Base-by-base conservation (phyloP, 1,284 basidiomycete species). In the Ceratobasidium sp. region DNA sequence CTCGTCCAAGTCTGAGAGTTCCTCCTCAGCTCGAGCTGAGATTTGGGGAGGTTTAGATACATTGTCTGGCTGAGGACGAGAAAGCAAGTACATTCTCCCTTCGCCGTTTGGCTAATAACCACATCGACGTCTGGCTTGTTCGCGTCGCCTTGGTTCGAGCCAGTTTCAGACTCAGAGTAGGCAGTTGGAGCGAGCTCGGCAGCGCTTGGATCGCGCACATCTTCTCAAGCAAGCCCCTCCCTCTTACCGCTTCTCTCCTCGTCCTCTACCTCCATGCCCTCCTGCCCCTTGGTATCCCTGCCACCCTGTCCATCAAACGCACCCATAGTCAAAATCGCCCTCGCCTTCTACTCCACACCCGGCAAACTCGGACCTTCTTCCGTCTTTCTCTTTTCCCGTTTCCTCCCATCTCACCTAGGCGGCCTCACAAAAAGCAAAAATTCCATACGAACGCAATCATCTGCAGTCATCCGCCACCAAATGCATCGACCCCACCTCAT, bases 301-400 rank as follows among this genome's bases (percentile, higher is more conserved):
- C n/a, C n/a, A 85, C 94, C 93, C 81, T 94, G 93, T 1, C 89
- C 87, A 66, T 95, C 87, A 84, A 92, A 96, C 68, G 87, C 90
- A 85, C 91, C 97, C 91, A 96, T 97, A 90, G 90, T 94, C 87
- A 90, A 93, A 83, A 91, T 94, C 80, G 90, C 92, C 77, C 89
- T 89, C 80, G 94, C 83, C 82, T 93, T 92, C 86, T 95, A 93
- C 83, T 89, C 91, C 71, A 94, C 91, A 17, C 88, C 87, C 23
- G 88, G 86, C 13, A n/a, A n/a, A 87, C 85, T 56, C 67, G 50
- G 54, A n/a, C n/a, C n/a, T n/a, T n/a, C n/a, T n/a, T n/a, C n/a
- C n/a, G n/a, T n/a, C n/a, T n/a, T n/a, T 77, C 82, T 80, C 57
- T 81, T 82, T 78, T 81, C 78, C 80, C 80, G 59, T 28, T 46